Conservation (phyloP, 2,329 filamentous ascomycete genomes). For the Epichloe festucae region DNA sequence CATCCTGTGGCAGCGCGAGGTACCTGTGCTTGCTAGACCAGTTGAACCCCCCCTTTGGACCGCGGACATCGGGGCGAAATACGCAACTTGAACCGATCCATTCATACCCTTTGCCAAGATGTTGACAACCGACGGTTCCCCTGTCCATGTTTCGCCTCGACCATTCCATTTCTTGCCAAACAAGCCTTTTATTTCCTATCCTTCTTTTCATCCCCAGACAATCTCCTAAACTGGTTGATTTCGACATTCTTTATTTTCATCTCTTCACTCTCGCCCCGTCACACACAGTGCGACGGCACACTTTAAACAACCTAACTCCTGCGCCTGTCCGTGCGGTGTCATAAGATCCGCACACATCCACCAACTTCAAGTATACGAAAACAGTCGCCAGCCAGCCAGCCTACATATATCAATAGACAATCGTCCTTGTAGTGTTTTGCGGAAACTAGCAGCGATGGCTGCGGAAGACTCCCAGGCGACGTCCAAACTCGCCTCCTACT, state of each 20-base stretch:
- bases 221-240: not conserved
- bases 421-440: not conserved
- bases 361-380: no score
- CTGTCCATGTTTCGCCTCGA: no score
- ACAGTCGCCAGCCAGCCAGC: no score
- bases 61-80: no score
- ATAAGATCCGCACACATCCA: not conserved
- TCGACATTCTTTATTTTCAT: not conserved
- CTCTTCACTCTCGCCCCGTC: not conserved
- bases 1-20: not conserved
- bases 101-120: not conserved
- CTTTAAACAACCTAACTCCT: not conserved
- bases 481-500: constrained; percentile 30
- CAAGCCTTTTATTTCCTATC: no score
- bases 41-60: no score
- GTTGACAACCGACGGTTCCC: no score
- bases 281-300: not conserved
- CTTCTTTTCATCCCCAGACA: no score
- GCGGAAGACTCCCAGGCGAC: constrained; percentile 11
- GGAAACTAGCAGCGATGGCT: constrained; percentile 7
- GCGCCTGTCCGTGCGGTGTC: not conserved
- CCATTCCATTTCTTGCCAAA: not conserved
- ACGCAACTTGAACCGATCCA: no score
- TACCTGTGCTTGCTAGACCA: not conserved
- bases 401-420: not conserved